These are phyloP conservation scores for Verticillium longisporum DNA, from an alignment of 2,329 filamentous ascomycete genomes.

Conservation along the genomic window DNA sequence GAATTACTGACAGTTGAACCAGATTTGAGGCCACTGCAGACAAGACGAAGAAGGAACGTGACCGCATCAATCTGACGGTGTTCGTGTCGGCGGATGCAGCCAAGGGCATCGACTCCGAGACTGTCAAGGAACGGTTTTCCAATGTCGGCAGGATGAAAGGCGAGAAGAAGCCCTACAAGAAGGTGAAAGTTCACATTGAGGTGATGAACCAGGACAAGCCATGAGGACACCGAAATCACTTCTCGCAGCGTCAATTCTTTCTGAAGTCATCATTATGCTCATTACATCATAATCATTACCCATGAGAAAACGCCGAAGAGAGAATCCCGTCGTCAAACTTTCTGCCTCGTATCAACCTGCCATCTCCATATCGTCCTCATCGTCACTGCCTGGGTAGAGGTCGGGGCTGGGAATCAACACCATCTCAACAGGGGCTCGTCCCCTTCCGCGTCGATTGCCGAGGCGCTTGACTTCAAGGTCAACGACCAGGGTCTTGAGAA, in stretches of 20 bases:
- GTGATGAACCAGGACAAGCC: conserved; percentile 2
- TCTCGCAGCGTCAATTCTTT: no score
- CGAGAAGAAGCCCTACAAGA: conserved; percentile 9
- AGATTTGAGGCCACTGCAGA: conserved; percentile 16
- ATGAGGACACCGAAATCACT: no score
- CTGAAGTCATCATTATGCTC: background rate
- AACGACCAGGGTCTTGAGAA: conserved; percentile 8
- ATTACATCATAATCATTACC: background rate
- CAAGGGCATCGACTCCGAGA: conserved; percentile 23
- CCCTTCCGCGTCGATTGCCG: conserved; percentile 1
- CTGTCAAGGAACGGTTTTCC: conserved; percentile 15
- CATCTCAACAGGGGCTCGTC: background rate
- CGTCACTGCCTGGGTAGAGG: background rate
- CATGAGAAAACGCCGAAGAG: background rate
- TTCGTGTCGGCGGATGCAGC: conserved; percentile 20
- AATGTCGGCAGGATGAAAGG: conserved; percentile 10
- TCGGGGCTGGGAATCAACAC: background rate
- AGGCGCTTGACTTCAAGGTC: conserved; percentile 9
- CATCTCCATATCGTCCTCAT: background rate
- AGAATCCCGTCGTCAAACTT: background rate
- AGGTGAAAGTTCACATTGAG: conserved; percentile 10
- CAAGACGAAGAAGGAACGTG: conserved; percentile 25
- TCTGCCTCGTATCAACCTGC: background rate
- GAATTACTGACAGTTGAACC: background rate
- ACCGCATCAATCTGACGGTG: conserved; percentile 25